Conservation (phyloP, 441 rosid genomes). For the Pelargonium australe region DNA sequence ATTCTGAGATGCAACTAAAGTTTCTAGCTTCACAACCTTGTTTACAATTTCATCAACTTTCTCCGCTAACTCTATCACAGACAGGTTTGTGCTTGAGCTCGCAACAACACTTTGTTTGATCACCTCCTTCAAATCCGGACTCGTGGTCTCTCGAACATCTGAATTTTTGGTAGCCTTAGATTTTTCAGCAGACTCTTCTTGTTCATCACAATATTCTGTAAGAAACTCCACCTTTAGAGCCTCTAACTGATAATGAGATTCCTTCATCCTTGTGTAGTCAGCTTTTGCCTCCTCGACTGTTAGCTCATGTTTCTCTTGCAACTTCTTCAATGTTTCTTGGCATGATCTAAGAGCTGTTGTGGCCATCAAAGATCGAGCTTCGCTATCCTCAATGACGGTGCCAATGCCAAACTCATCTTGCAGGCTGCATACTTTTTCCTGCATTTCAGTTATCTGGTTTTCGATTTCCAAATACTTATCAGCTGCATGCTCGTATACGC, state of each 20-base stretch:
- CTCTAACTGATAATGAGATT: slow-evolving; percentile 43
- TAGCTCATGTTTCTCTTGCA: slow-evolving; percentile 62
- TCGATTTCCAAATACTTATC: slow-evolving; percentile 79
- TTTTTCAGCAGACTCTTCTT: neutral
- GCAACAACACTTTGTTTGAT: slow-evolving; percentile 43
- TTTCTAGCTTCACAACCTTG: slow-evolving; percentile 63
- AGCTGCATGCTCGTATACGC: slow-evolving; percentile 54
- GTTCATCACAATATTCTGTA: slow-evolving; percentile 7
- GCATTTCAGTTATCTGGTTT: slow-evolving; percentile 46
- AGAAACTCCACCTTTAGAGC: slow-evolving; percentile 41
- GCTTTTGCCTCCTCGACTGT: slow-evolving; percentile 46
- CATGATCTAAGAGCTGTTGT: slow-evolving; percentile 71
- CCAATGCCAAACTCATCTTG: slow-evolving; percentile 77
- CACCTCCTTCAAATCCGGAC: slow-evolving; percentile 34
- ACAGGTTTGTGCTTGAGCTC: slow-evolving; percentile 29
- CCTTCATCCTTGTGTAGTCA: slow-evolving; percentile 43
- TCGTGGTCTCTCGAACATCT: neutral
- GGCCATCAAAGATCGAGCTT: slow-evolving; percentile 75
- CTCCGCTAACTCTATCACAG: slow-evolving; percentile 65
- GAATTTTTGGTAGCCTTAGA: neutral
- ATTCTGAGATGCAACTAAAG: slow-evolving; percentile 55
- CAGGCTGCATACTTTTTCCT: slow-evolving; percentile 43
- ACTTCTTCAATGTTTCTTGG: slow-evolving; percentile 51
- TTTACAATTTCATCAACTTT: slow-evolving; percentile 77
- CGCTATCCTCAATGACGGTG: slow-evolving; percentile 63